phyloP scores from a whole-genome alignment of 106 monocot genomes.

The Posidonia australis region DNA sequence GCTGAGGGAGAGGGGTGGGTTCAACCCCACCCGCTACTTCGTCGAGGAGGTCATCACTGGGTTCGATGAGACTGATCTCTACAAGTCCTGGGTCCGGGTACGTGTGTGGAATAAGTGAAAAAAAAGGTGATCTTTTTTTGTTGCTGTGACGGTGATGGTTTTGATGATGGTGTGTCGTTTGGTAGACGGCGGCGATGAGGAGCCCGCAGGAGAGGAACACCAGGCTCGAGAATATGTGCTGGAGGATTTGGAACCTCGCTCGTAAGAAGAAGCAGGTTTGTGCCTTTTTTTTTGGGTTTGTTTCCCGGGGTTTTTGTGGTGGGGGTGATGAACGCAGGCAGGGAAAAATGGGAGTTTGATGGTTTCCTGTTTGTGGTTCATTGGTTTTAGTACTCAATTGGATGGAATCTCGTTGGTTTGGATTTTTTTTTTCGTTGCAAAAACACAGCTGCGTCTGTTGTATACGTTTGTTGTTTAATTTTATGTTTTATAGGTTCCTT shows the following conservation, averaged over 20 bases:
- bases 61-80: constrained; percentile 94
- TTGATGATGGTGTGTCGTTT: not conserved
- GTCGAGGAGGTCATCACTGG: constrained; percentile 99
- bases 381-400: too few relatives aligned
- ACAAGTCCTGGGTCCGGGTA: constrained; percentile 95
- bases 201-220: constrained; percentile 97
- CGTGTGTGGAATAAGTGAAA: not conserved
- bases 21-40: constrained; percentile 92
- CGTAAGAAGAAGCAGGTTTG: constrained; percentile 96
- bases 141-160: not conserved
- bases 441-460: too few relatives aligned
- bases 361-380: too few relatives aligned
- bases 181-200: constrained; percentile 32
- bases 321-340: not conserved
- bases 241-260: constrained; percentile 99
- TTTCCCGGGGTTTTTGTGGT: not conserved
- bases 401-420: too few relatives aligned
- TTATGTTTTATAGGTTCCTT: too few relatives aligned
- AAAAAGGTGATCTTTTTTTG: too few relatives aligned
- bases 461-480: too few relatives aligned
- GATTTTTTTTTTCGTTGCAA: too few relatives aligned
- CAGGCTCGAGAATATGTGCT: constrained; percentile 97
- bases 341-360: not conserved
- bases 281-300: not conserved
- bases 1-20: constrained; percentile 78